A percentile compares a stretch with the other conserved stretches of the same genome.
phyloP scores from a whole-genome alignment of 352 stramenopile species.

The Pythium sp. region DNA sequence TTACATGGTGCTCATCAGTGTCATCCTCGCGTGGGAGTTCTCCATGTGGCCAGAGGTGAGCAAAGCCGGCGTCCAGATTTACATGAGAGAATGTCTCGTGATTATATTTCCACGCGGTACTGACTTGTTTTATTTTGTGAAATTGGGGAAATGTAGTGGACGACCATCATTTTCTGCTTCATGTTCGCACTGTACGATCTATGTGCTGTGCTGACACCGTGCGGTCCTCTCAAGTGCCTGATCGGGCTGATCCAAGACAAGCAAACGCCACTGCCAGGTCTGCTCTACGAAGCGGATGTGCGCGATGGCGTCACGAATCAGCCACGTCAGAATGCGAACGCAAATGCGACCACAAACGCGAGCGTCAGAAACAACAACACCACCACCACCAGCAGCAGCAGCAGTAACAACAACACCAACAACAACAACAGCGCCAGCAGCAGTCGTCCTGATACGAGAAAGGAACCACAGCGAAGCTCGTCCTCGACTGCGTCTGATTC shows the following conservation, averaged over 20 bases:
- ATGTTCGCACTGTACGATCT: constrained; percentile 98
- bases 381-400: constrained; percentile 1
- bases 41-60: constrained; percentile 95
- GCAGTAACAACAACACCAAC: background rate
- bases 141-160: constrained; percentile 53
- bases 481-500: constrained; percentile 38
- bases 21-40: constrained; percentile 97
- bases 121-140: background rate
- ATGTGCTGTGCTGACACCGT: constrained; percentile 97
- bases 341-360: background rate
- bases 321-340: constrained; percentile 14
- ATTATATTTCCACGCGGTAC: too few relatives aligned
- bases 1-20: constrained; percentile 94
- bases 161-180: constrained; percentile 89
- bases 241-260: constrained; percentile 93
- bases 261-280: constrained; percentile 85
- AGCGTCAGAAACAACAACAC: background rate
- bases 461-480: constrained; percentile 26
- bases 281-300: constrained; percentile 96
- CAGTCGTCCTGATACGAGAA: constrained; percentile 8
- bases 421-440: constrained; percentile 25
- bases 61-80: too few relatives aligned
- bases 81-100: too few relatives aligned
- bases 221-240: constrained; percentile 93
- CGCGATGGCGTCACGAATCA: constrained; percentile 67